Percentiles rank a stretch among this genome's conserved stretches.
Conservation (phyloP, 2,329 filamentous ascomycete genomes). For the Cyphellophora europaea region DNA sequence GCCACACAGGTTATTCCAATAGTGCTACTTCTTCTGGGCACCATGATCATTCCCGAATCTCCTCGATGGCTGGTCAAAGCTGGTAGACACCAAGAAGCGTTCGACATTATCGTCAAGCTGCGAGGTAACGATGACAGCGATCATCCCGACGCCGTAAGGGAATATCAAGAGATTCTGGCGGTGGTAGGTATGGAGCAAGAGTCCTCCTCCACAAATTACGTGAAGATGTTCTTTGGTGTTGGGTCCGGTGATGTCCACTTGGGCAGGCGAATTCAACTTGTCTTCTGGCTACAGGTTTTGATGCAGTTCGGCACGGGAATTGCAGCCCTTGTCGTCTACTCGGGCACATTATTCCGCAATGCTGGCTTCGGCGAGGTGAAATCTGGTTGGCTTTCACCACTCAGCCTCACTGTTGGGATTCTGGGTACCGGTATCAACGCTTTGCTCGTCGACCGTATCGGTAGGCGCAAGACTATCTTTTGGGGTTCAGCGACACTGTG, state of each 20-base stretch:
- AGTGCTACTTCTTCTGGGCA: constrained; percentile 12
- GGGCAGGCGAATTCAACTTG: constrained; percentile 21
- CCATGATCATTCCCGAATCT: constrained; percentile 19
- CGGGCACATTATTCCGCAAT: constrained; percentile 20
- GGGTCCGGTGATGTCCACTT: constrained; percentile 20
- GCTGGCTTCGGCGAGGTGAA: constrained; percentile 21
- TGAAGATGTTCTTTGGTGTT: constrained; percentile 21
- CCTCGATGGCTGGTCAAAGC: constrained; percentile 20
- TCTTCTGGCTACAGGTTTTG: constrained; percentile 24
- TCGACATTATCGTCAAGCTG: constrained; percentile 17
- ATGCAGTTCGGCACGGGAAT: constrained; percentile 23
- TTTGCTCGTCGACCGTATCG: constrained; percentile 28
- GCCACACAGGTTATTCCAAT: constrained; percentile 16
- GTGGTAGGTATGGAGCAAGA: constrained; percentile 18
- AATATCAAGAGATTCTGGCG: constrained; percentile 30
- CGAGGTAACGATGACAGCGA: constrained; percentile 14
- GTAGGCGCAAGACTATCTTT: constrained; percentile 26
- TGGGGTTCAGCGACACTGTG: constrained; percentile 25
- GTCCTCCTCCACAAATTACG: constrained; percentile 4
- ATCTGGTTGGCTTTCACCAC: constrained; percentile 21
- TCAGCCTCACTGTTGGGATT: constrained; percentile 20
- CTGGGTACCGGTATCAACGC: constrained; percentile 22
- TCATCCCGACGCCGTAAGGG: constrained; percentile 57
- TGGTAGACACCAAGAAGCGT: constrained; percentile 16
- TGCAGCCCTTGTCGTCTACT: constrained; percentile 21